Conservation (phyloP, 306 rosid genomes). For the Rosa lucieae region DNA sequence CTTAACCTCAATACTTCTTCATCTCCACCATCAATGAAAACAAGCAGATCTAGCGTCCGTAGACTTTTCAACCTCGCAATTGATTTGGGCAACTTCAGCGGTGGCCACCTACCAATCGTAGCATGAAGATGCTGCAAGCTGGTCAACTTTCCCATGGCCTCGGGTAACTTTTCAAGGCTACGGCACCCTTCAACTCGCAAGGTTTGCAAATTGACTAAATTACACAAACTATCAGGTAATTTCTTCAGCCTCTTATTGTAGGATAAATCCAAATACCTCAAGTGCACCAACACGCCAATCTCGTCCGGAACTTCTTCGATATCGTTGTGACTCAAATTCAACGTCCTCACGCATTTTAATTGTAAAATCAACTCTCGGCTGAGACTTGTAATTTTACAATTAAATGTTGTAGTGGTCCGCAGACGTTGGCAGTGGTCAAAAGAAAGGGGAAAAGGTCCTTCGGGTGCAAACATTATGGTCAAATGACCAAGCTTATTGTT, state of each 20-base stretch:
- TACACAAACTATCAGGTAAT: neutral
- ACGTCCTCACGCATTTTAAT: neutral
- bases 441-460: neutral
- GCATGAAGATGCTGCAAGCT: neutral
- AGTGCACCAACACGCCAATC: conserved; percentile 5
- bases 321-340: neutral
- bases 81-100: neutral
- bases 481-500: neutral
- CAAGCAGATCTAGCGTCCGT: neutral
- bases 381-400: accelerated
- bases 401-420: neutral
- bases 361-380: neutral
- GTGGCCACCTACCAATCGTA: too few species aligned
- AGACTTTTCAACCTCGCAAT: neutral
- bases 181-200: accelerated
- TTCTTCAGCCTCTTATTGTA: accelerated
- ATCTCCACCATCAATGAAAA: accelerated
- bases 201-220: conserved; percentile 3
- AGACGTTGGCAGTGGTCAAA: neutral
- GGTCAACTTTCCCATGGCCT: neutral
- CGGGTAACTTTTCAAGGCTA: neutral
- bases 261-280: neutral
- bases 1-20: neutral
- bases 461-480: neutral
- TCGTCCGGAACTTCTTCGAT: neutral